Evolutionary conservation across 306 rosid genomes (phyloP).

Genomic region (Quercus ilex): DNA sequence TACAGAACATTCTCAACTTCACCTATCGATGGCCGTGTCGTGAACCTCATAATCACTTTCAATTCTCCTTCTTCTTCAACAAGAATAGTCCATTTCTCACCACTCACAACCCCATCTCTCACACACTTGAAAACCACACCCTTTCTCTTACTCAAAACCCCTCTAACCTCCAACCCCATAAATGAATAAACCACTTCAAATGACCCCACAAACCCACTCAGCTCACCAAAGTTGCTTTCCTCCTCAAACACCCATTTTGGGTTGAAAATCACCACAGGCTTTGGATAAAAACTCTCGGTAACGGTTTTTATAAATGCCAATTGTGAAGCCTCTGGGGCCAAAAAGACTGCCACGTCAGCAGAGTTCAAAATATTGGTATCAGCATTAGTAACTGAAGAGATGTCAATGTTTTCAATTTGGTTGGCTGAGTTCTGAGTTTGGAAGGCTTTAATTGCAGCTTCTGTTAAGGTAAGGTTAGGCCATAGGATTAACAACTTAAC

Average conservation of each 20-base stretch:
- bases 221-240: constrained; percentile 56
- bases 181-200: constrained; percentile 81
- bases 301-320: constrained; percentile 41
- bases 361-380: constrained; percentile 43
- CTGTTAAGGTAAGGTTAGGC: constrained; percentile 40
- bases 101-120: constrained; percentile 81
- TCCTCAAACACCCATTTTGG: constrained; percentile 88
- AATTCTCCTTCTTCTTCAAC: constrained; percentile 79
- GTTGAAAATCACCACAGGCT: constrained; percentile 78
- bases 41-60: constrained; percentile 59
- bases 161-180: constrained; percentile 84
- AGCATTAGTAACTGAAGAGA: constrained; percentile 35
- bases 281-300: constrained; percentile 55
- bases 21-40: constrained; percentile 53
- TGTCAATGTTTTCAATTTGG: constrained; percentile 50
- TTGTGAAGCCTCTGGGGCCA: constrained; percentile 57
- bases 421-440: constrained; percentile 31
- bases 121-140: constrained; percentile 79
- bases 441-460: constrained; percentile 50
- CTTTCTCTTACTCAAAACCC: constrained; percentile 63
- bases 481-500: constrained; percentile 49
- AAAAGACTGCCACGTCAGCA: constrained; percentile 59
- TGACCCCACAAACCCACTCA: constrained; percentile 58
- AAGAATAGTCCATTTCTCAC: constrained; percentile 74
- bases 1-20: constrained; percentile 90